phyloP scores from a whole-genome alignment of 805 yeast genomes.

The Clavispora asparagi region DNA sequence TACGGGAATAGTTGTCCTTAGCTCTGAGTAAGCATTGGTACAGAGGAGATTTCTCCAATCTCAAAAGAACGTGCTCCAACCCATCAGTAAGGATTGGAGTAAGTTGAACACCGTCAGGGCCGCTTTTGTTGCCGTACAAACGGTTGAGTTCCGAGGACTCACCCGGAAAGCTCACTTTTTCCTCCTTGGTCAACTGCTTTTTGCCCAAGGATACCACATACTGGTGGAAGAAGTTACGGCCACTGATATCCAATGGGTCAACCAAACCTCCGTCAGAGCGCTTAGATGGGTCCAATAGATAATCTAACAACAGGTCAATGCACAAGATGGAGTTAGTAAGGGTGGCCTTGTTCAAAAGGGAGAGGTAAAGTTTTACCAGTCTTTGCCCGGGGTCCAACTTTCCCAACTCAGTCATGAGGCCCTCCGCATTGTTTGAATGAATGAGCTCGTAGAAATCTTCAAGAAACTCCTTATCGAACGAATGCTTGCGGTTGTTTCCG shows the following conservation, averaged over 20 bases:
- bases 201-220: slow-evolving; percentile 76
- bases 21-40: slow-evolving; percentile 41
- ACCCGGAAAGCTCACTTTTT: slow-evolving; percentile 41
- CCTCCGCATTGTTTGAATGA: slow-evolving; percentile 38
- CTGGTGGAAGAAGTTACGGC: slow-evolving; percentile 82
- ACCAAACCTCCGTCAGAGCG: slow-evolving; percentile 16
- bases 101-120: slow-evolving; percentile 57
- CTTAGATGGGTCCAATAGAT: slow-evolving; percentile 23
- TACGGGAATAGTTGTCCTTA: slow-evolving; percentile 70
- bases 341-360: slow-evolving; percentile 63
- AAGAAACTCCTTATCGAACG: slow-evolving; percentile 22
- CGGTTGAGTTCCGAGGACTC: slow-evolving; percentile 23
- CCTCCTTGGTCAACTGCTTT: slow-evolving; percentile 36
- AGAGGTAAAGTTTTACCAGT: slow-evolving; percentile 52
- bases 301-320: slow-evolving; percentile 50
- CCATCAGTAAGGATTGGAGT: slow-evolving; percentile 46
- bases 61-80: slow-evolving; percentile 51
- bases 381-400: slow-evolving; percentile 37
- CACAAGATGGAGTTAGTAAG: slow-evolving; percentile 49
- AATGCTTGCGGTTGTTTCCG: slow-evolving; percentile 18
- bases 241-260: slow-evolving; percentile 65
- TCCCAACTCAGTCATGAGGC: slow-evolving; percentile 38
- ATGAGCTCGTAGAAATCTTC: slow-evolving; percentile 21
- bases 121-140: slow-evolving; percentile 22
- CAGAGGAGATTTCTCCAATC: slow-evolving; percentile 25